Percentiles rank a stretch among this genome's conserved stretches.
Conservation (phyloP, 345 rosid species). For the Odontarrhena argentea region DNA sequence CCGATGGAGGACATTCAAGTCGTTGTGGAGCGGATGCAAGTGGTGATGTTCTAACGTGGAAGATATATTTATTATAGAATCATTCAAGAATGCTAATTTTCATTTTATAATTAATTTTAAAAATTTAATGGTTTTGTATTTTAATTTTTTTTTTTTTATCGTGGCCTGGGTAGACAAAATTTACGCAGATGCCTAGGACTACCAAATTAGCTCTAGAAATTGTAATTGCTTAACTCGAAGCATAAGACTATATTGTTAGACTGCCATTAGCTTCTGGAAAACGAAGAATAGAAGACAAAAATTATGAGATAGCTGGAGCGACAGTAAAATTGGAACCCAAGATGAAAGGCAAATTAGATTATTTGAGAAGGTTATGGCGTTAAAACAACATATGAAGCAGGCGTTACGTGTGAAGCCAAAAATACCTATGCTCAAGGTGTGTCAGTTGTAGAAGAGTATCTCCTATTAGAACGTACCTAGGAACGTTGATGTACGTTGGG, state of each 20-base stretch:
- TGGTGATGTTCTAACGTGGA: too few species aligned
- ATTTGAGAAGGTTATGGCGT: background rate
- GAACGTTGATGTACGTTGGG: too few species aligned
- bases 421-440: too few species aligned
- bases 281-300: background rate
- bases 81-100: too few species aligned
- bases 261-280: background rate
- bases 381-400: background rate
- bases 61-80: too few species aligned
- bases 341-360: background rate
- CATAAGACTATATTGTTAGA: background rate
- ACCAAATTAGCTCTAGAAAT: background rate
- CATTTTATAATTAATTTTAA: too few species aligned
- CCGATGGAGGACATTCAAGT: too few species aligned
- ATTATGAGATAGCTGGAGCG: background rate
- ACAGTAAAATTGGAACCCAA: background rate
- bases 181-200: background rate
- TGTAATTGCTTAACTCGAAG: background rate
- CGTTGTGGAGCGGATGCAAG: too few species aligned
- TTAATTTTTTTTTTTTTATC: background rate
- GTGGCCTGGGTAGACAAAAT: background rate
- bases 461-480: too few species aligned
- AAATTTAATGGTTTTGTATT: background rate
- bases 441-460: too few species aligned
- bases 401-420: too few species aligned